A percentile compares a stretch with the other conserved stretches of the same genome.
Evolutionary conservation across 129 eudicot genomes (phyloP).

Genomic region (Helichrysum umbraculigerum): DNA sequence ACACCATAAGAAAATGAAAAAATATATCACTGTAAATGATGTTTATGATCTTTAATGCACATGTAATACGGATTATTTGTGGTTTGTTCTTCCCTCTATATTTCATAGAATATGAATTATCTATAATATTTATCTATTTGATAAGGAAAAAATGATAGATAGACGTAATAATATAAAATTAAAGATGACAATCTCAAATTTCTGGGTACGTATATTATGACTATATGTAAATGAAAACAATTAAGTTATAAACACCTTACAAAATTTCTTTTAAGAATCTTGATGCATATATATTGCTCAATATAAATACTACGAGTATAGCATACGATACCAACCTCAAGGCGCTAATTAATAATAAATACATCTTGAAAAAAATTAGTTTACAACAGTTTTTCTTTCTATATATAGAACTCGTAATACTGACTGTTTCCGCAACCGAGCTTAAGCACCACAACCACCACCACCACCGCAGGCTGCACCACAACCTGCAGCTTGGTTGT

Average conservation of each 20-base stretch:
- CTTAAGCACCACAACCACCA: slow-evolving; percentile 32
- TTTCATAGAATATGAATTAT: too few relatives aligned
- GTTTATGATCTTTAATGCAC: too few relatives aligned
- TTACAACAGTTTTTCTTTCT: background rate
- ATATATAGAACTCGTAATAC: background rate
- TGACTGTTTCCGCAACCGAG: background rate
- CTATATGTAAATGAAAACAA: background rate
- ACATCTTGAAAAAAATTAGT: background rate
- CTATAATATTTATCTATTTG: too few relatives aligned
- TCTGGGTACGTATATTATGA: too few relatives aligned
- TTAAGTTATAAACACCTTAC: background rate
- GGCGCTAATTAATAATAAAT: background rate
- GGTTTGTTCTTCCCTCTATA: too few relatives aligned
- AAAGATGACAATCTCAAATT: too few relatives aligned
- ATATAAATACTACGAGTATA: background rate
- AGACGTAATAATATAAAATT: too few relatives aligned
- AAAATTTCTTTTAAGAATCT: background rate
- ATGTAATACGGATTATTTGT: too few relatives aligned
- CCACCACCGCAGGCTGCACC: slow-evolving; percentile 31
- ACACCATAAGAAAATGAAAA: too few relatives aligned
- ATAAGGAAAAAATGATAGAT: too few relatives aligned
- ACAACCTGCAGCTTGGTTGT: slow-evolving; percentile 27
- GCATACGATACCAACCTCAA: background rate
- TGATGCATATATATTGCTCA: background rate
- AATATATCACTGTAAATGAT: too few relatives aligned